phyloP scores from a whole-genome alignment of 495 filamentous ascomycete genomes.

The Rhypophila decipiens region DNA sequence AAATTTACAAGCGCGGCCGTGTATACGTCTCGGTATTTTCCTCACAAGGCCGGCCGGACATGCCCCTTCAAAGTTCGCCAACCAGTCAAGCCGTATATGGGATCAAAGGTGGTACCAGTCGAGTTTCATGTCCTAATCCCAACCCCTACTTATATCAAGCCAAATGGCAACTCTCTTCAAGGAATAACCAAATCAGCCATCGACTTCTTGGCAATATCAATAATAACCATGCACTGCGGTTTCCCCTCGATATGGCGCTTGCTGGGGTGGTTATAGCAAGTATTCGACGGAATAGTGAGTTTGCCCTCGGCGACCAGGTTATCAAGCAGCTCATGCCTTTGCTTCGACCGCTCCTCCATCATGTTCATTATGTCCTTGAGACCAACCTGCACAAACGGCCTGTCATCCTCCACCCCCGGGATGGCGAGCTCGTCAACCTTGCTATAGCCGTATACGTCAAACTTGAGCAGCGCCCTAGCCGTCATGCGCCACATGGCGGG shows the following conservation, averaged over 20 bases:
- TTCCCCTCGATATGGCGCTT: constrained; percentile 7
- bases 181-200: constrained; percentile 45
- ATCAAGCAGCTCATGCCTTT: constrained; percentile 35
- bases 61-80: no score
- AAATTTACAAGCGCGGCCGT: no score
- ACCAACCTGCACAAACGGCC: constrained; percentile 16
- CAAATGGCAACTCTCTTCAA: no score
- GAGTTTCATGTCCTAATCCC: no score
- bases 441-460: constrained; percentile 47
- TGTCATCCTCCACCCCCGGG: neutral
- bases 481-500: constrained; percentile 43
- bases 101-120: no score
- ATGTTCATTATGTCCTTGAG: constrained; percentile 44
- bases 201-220: constrained; percentile 42
- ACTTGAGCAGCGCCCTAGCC: constrained; percentile 42
- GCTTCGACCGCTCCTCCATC: constrained; percentile 41
- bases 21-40: no score
- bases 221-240: constrained; percentile 39
- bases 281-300: constrained; percentile 8
- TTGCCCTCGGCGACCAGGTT: constrained; percentile 23
- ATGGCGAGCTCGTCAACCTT: no score
- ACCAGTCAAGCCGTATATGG: no score
- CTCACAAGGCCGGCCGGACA: no score
- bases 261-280: constrained; percentile 9
- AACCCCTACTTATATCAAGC: no score